These are phyloP conservation scores for Lepidium didymum DNA, from an alignment of 345 rosid species.

Conservation along the genomic window DNA sequence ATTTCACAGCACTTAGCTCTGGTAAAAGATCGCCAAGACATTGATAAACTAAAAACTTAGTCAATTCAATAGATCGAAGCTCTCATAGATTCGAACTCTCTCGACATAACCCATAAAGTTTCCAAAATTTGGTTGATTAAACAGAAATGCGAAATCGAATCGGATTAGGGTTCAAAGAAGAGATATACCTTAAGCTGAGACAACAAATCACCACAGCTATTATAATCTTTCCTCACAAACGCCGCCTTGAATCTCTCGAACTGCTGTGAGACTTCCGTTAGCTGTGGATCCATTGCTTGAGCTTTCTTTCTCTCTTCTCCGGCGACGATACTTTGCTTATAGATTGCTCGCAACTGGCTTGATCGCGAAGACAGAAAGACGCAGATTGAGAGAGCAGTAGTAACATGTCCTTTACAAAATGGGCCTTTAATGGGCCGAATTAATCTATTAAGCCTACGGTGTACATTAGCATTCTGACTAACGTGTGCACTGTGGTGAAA, in stretches of 20 bases:
- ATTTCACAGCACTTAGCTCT: not conserved
- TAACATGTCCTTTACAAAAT: not conserved
- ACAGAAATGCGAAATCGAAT: not conserved
- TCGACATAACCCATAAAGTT: not conserved
- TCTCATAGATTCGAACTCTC: not conserved
- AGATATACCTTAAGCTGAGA: slow-evolving; percentile 77
- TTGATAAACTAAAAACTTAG: not conserved
- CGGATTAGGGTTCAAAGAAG: slow-evolving; percentile 30
- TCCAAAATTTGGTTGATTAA: not conserved
- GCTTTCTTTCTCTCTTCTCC: not conserved
- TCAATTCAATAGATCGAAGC: not conserved
- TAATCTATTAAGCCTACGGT: not conserved
- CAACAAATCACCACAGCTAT: slow-evolving; percentile 43
- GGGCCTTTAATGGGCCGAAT: slow-evolving; percentile 14
- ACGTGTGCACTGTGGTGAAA: not conserved
- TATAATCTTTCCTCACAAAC: slow-evolving; percentile 56
- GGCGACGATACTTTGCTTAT: slow-evolving; percentile 1
- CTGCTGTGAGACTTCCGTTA: slow-evolving; percentile 69
- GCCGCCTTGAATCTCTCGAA: slow-evolving; percentile 91
- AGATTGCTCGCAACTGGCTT: slow-evolving; percentile 30
- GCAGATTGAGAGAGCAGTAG: not conserved
- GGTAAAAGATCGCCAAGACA: not conserved
- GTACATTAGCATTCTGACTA: slow-evolving; percentile 3
- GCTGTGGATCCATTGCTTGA: slow-evolving; percentile 74
- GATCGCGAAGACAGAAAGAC: slow-evolving; percentile 35